phyloP scores from a whole-genome alignment of 2,329 filamentous ascomycete species.

The Trichoderma oligosporum region DNA sequence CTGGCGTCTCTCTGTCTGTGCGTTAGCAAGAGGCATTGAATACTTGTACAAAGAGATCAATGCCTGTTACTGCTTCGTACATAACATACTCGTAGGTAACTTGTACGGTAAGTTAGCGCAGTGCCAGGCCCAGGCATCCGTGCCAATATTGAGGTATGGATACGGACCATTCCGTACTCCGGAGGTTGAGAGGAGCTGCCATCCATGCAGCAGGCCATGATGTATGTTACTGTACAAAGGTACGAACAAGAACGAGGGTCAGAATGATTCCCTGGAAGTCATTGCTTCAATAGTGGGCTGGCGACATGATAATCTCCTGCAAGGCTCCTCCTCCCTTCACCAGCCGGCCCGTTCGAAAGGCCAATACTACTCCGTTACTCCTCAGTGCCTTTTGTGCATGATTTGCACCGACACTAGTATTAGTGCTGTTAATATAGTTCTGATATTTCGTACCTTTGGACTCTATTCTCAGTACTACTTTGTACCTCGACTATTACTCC shows the following conservation, averaged over 20 bases:
- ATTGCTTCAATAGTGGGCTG: slow-evolving; percentile 5
- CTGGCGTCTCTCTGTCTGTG: not conserved
- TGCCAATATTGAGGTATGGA: not conserved
- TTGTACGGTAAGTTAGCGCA: too few relatives aligned
- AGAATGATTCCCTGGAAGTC: not conserved
- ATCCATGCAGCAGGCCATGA: not conserved
- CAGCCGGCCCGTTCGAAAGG: not conserved
- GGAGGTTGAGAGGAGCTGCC: too few relatives aligned
- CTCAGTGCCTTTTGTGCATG: too few relatives aligned
- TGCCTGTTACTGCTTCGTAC: too few relatives aligned
- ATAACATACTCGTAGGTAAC: not conserved
- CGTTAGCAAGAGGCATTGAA: not conserved
- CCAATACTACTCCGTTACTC: slow-evolving; percentile 2
- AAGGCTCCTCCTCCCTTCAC: slow-evolving; percentile 12
- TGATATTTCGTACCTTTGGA: too few relatives aligned
- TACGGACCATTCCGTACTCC: not conserved
- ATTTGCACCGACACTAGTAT: not conserved
- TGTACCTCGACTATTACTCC: too few relatives aligned
- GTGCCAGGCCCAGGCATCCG: not conserved
- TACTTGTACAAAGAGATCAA: too few relatives aligned
- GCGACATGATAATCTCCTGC: slow-evolving; percentile 3
- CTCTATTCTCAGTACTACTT: too few relatives aligned
- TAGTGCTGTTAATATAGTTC: too few relatives aligned
- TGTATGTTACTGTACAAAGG: slow-evolving; percentile 6
- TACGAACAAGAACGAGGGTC: not conserved